Evolutionary conservation across 208 protist genomes (phyloP).

Genomic region (Sergeia podlipaevii): DNA sequence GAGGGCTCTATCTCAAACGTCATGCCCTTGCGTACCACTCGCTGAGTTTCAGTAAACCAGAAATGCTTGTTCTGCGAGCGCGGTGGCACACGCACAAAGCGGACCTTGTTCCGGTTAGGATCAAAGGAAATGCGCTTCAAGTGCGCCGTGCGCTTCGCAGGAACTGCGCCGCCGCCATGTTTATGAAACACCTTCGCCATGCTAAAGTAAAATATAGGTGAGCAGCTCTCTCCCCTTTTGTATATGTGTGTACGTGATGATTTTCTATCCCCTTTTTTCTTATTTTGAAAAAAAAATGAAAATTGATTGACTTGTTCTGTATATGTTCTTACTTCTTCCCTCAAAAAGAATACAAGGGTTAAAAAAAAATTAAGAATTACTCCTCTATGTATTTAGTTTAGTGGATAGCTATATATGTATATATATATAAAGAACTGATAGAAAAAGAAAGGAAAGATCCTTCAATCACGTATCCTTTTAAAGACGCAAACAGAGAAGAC

Average conservation of each 20-base stretch:
- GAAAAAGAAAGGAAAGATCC: too few relatives aligned
- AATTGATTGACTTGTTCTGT: background rate
- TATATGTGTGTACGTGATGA: too few relatives aligned
- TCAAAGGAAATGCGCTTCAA: slow-evolving; percentile 63
- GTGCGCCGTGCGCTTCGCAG: background rate
- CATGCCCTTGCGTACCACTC: slow-evolving; percentile 69
- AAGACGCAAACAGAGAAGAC: too few relatives aligned
- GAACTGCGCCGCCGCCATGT: background rate
- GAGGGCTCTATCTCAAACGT: slow-evolving; percentile 71
- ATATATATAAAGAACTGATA: too few relatives aligned
- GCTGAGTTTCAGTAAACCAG: slow-evolving; percentile 77
- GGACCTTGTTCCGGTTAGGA: slow-evolving; percentile 56
- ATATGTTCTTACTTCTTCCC: background rate
- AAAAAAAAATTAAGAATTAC: too few relatives aligned
- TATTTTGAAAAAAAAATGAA: slow-evolving; percentile 7
- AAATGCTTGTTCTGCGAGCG: slow-evolving; percentile 68
- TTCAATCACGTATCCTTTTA: too few relatives aligned
- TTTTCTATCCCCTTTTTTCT: too few relatives aligned
- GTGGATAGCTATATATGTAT: too few relatives aligned
- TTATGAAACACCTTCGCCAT: background rate
- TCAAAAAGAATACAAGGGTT: slow-evolving; percentile 1
- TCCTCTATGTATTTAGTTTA: too few relatives aligned
- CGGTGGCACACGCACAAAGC: slow-evolving; percentile 64
- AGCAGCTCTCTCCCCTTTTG: too few relatives aligned
- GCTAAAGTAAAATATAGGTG: slow-evolving; percentile 5